Conservation (phyloP, 1,284 basidiomycete species). For the Takashimella tepidaria region DNA sequence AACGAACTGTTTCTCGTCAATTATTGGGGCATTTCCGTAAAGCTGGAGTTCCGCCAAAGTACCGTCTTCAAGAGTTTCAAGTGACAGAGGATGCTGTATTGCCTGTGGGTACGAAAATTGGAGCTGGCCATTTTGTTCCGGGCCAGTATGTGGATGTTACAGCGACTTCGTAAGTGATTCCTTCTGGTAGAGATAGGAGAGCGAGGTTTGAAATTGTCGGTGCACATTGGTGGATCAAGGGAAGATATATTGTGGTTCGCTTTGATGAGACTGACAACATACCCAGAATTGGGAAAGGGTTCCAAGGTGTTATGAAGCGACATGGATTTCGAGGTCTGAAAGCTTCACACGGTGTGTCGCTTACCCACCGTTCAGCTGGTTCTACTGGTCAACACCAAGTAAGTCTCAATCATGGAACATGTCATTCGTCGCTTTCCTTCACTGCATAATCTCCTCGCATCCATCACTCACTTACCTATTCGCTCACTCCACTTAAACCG, state of each 20-base stretch:
- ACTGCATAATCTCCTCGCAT: slow-evolving; percentile 6
- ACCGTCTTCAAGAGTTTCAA: slow-evolving; percentile 81
- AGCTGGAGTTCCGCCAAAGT: slow-evolving; percentile 78
- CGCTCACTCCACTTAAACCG: background rate
- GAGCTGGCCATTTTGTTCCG: slow-evolving; percentile 92
- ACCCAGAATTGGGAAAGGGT: slow-evolving; percentile 87
- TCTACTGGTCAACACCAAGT: slow-evolving; percentile 95
- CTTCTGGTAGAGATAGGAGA: background rate
- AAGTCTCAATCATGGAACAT: slow-evolving; percentile 26
- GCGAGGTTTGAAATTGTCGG: background rate
- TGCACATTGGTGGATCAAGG: background rate
- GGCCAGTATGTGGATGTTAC: slow-evolving; percentile 95
- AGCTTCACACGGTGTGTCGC: slow-evolving; percentile 93
- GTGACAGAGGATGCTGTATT: slow-evolving; percentile 84
- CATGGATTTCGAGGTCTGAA: slow-evolving; percentile 89
- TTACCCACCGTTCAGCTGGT: slow-evolving; percentile 89
- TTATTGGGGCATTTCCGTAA: slow-evolving; percentile 83
- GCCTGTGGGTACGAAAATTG: slow-evolving; percentile 81
- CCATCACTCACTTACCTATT: background rate
- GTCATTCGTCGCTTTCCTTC: background rate
- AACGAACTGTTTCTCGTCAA: slow-evolving; percentile 63
- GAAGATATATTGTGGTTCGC: slow-evolving; percentile 5
- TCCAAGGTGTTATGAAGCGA: slow-evolving; percentile 95
- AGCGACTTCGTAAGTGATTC: slow-evolving; percentile 71
- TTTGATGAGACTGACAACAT: too few relatives aligned